Base-by-base conservation (phyloP, 495 filamentous ascomycete genomes). In the Melanomma pulvis-pyrius region DNA sequence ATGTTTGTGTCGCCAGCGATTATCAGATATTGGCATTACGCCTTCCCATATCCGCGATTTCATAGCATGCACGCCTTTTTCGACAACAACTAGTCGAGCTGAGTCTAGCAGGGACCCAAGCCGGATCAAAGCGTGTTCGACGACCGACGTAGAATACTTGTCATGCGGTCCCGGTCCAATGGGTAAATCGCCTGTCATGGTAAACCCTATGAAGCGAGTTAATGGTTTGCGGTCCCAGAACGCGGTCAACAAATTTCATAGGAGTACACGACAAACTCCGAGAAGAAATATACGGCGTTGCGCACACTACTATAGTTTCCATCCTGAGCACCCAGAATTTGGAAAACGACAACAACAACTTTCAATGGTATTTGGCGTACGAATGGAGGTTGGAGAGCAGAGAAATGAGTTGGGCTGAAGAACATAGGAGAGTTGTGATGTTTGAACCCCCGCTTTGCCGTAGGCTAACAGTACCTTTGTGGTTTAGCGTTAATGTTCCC, bases 41-140 rank as follows among this genome's bases (percentile, higher is more conserved):
- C 51, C 51, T 29, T 54, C 51, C 51, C 51, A 54, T 7, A 54
- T 9, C 24, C 51, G 24, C 17, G 24, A 29, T 19, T 54, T 54
- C 25, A 54, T 29, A 1, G 51, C 51, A 19, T 54, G 51, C 2
- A 54, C 51, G 7, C 29, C 29, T 32, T 54, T 54, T 8, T 54
- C 51, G 12, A 54, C 25, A 19, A 54, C 13, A 9, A 30, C 1
- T 7, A 54, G 51, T 9, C 51, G 51, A 6, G 12, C 22, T 3
- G 25, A 9, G 22, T 54, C 51, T 8, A 24, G 6, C 7, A 32
- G 5, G 12, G 51, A 54, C 1, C 51, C 51, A 19, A 54, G 30
- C 11, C 51, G 51, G 21, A 54, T 32, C 51, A 54, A 32, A 11
- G 29, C 51, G 25, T 54, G 51, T 12, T 32, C 51, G 26, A 54